Base-by-base conservation (phyloP, 352 stramenopile genomes). In the Phytophthora quininea region DNA sequence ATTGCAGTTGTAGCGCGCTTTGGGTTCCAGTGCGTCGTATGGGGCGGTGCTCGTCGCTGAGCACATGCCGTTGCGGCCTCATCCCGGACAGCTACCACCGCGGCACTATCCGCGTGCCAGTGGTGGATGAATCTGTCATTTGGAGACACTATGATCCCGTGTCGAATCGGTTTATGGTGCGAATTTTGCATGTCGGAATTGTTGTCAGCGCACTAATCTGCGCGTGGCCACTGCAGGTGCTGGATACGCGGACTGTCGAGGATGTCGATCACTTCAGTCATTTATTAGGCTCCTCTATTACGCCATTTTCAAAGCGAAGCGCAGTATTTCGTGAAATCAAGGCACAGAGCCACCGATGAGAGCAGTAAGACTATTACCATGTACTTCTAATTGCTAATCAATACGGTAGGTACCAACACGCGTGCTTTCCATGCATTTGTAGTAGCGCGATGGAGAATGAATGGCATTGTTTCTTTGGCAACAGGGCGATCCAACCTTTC, bases 61-160 rank as follows among this genome's bases (percentile, higher is more conserved):
- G 62, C 19, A 84, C 74, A 3, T 94, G 86, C 40, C 84, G 83
- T 12, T 94, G 86, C 43, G 81, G 72, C 2, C 56, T 94, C 30
- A 92, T 93, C 29, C 83, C 86, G 1, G 83, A 93, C 69, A 85
- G 82, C 59, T 88, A 88, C 62, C 86, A 93, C 47, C 77, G 79
- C 30, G 83, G 84, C 47, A 90, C 71, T 40, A 84, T 90, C 38
- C 82, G 81, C 2, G 73, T 93, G 15, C 74, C 81, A 2, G 67
- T 93, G 7, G 86, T 93, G 10, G 86, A 93, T 42, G 86, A 93
- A 45, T 82, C 80, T 1, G 69, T 92, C 8, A 84, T 93, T 49
- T 93, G 86, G 86, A 80, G 81, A 31, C 79, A 90, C 60, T 93
- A 93, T 52, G 81, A 80, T 29, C 58, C 74, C 27, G 74, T 91